Evolutionary conservation across 1,284 basidiomycete species (phyloP).

Genomic region (Marasmius fiardii): DNA sequence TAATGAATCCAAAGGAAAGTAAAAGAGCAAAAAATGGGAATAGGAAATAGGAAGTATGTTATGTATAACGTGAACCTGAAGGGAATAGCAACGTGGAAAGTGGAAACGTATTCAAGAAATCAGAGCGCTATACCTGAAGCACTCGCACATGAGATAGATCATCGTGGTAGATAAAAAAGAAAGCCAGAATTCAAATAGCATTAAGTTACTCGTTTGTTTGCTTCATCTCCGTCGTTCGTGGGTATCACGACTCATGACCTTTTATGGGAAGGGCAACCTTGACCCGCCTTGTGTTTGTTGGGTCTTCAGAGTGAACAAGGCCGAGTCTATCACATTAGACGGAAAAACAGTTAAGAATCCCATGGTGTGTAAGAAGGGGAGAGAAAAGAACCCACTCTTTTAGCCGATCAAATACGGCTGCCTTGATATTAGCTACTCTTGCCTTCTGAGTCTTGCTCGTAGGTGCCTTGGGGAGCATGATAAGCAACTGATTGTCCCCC

Average conservation of each 20-base stretch:
- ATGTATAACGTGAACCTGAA: neutral
- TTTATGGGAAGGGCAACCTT: neutral
- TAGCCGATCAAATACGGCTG: neutral
- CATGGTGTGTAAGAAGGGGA: neutral
- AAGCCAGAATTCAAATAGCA: neutral
- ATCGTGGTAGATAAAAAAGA: neutral
- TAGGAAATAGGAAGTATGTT: neutral
- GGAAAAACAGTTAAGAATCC: neutral
- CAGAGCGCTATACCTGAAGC: neutral
- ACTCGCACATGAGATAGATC: neutral
- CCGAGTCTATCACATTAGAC: neutral
- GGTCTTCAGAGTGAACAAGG: neutral
- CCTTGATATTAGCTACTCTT: neutral
- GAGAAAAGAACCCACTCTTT: neutral
- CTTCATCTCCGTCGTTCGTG: neutral
- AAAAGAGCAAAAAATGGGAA: neutral
- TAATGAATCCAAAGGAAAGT: neutral
- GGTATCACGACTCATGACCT: neutral
- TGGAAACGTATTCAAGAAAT: neutral
- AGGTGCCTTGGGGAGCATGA: neutral
- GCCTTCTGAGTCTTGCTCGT: neutral
- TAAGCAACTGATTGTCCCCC: neutral
- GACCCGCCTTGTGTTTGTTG: neutral
- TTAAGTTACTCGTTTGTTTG: constrained; percentile 3
- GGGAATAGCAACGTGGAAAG: neutral